Evolutionary conservation across 2,329 filamentous ascomycete species (phyloP).

Genomic region (Penicillium glabrum): DNA sequence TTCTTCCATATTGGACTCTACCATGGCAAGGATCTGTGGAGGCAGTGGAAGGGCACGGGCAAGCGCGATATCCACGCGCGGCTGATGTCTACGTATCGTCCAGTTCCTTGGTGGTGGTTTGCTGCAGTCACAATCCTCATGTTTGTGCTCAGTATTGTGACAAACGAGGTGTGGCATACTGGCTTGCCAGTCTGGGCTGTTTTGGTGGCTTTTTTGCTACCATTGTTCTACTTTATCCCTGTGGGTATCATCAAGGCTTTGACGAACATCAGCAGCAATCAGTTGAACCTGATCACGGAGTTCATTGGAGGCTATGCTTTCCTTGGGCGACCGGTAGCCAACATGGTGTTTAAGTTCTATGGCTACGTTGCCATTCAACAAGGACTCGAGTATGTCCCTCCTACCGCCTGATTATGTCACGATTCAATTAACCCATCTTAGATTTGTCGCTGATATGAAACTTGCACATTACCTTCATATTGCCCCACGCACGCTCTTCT

Average conservation of each 20-base stretch:
- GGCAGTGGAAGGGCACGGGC: slow-evolving; percentile 34
- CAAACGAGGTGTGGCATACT: slow-evolving; percentile 46
- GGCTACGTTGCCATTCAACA: slow-evolving; percentile 67
- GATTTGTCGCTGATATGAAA: slow-evolving; percentile 67
- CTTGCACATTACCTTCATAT: slow-evolving; percentile 53
- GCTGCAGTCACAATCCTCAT: slow-evolving; percentile 37
- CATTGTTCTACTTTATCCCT: slow-evolving; percentile 48
- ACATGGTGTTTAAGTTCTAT: slow-evolving; percentile 70
- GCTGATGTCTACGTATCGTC: slow-evolving; percentile 42
- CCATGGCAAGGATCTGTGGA: slow-evolving; percentile 38
- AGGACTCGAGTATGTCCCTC: slow-evolving; percentile 47
- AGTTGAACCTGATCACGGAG: slow-evolving; percentile 49
- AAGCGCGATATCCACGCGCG: slow-evolving; percentile 45
- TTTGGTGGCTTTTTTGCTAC: slow-evolving; percentile 46
- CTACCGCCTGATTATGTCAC: neutral
- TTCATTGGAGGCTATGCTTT: slow-evolving; percentile 52
- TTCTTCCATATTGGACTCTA: slow-evolving; percentile 41
- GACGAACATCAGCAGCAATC: slow-evolving; percentile 52
- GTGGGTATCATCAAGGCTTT: slow-evolving; percentile 50
- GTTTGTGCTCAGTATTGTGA: slow-evolving; percentile 38
- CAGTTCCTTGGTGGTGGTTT: slow-evolving; percentile 51
- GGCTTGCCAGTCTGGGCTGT: slow-evolving; percentile 49
- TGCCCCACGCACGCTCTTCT: slow-evolving; percentile 52
- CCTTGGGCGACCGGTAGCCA: slow-evolving; percentile 48
- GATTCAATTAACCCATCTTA: slow-evolving; percentile 23